Evolutionary conservation across 192 early-diverging fungal species (phyloP).

Genomic region (Rhizoclosmatium globosum): DNA sequence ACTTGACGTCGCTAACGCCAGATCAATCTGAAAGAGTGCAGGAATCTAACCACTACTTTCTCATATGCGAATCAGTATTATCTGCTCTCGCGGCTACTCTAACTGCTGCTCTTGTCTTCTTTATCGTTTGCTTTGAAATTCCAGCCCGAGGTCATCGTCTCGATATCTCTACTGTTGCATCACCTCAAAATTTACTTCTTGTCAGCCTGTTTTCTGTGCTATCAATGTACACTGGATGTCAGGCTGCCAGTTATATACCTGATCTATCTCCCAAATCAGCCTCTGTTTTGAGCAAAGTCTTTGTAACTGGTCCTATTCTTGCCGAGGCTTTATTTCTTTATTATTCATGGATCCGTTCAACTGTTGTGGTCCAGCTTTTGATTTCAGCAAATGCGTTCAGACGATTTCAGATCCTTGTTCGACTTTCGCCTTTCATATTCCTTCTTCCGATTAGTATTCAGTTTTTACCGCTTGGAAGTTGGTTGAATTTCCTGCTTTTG

Average conservation of each 20-base stretch:
- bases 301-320: not conserved
- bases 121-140: not conserved
- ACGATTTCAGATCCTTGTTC: not conserved
- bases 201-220: not conserved
- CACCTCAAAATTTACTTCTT: not conserved
- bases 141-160: not conserved
- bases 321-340: not conserved
- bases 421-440: not conserved
- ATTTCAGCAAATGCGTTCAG: not conserved
- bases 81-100: not conserved
- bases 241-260: not conserved
- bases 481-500: not conserved
- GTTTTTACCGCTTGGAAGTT: not conserved
- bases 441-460: not conserved
- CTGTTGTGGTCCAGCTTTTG: not conserved
- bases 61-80: not conserved
- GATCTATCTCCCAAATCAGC: too few species aligned
- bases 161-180: not conserved
- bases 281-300: not conserved
- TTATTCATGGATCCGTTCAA: constrained; percentile 5
- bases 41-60: too few species aligned
- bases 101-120: not conserved
- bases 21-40: too few species aligned
- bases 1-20: too few species aligned
- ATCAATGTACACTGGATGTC: not conserved